phyloP scores from a whole-genome alignment of 2,329 filamentous ascomycete species.

The Phaeomoniella chlamydospora region DNA sequence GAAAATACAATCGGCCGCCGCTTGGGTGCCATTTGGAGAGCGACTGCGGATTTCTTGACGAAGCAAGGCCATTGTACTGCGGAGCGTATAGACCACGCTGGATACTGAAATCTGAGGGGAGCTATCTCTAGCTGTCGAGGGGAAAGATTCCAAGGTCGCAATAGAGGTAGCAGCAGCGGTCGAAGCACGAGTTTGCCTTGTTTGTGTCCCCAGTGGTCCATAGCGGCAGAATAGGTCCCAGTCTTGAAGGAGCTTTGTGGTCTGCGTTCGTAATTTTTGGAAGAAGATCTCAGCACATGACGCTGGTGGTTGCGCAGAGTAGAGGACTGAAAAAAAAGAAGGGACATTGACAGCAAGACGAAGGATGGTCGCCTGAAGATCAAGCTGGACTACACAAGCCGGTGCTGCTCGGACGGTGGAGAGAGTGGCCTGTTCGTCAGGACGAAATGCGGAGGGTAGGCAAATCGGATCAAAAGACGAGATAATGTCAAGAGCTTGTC shows the following conservation, averaged over 20 bases:
- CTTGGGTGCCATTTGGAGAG: not conserved
- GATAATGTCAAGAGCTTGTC: not conserved
- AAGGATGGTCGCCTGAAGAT: constrained; percentile 1
- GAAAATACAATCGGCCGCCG: not conserved
- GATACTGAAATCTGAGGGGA: not conserved
- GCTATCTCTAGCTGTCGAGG: not conserved
- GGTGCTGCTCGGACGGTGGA: not conserved
- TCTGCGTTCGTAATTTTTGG: not conserved
- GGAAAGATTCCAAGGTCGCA: not conserved
- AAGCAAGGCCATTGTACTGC: not conserved
- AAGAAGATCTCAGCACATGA: constrained; percentile 1
- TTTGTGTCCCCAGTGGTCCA: not conserved
- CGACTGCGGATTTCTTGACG: not conserved
- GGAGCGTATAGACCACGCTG: not conserved
- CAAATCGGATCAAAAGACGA: not conserved
- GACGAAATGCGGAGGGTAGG: not conserved
- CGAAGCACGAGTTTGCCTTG: not conserved
- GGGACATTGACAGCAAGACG: constrained; percentile 1
- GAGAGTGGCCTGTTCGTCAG: not conserved
- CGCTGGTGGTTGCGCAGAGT: not conserved
- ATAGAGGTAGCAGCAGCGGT: not conserved
- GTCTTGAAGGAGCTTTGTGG: not conserved
- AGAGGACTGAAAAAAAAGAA: not conserved
- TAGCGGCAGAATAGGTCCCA: not conserved
- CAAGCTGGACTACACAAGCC: not conserved